phyloP scores from a whole-genome alignment of 225 moss, liverwort and hornwort genomes.

The Antitrichia curtipendula region DNA sequence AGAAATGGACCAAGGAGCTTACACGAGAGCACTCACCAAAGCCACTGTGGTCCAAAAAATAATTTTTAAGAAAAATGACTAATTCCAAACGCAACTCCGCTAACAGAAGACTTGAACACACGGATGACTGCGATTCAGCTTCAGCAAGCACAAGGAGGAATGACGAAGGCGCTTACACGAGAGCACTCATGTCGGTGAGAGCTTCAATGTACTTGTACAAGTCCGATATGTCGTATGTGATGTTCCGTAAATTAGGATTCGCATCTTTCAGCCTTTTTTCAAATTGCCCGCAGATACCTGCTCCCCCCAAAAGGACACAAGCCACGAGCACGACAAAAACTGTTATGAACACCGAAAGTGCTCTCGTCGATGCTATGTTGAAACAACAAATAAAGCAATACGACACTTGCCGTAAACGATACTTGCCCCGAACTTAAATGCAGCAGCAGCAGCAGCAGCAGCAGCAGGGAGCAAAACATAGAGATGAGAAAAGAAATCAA shows the following conservation, averaged over 20 bases:
- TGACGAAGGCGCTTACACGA: constrained; percentile 50
- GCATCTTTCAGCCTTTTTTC: constrained; percentile 95
- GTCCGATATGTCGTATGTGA: constrained; percentile 92
- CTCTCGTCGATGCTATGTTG: background rate
- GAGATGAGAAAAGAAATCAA: background rate
- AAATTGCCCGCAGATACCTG: constrained; percentile 81
- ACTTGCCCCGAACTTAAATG: background rate
- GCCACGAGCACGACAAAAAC: background rate
- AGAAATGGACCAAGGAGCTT: background rate
- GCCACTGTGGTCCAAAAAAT: background rate
- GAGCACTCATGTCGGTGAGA: constrained; percentile 89
- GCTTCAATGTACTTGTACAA: constrained; percentile 97
- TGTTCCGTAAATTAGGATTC: constrained; percentile 81
- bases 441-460: background rate
- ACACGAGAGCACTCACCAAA: constrained; percentile 60
- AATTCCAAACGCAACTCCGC: background rate
- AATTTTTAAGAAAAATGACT: background rate
- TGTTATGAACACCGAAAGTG: background rate
- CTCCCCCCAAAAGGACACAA: background rate
- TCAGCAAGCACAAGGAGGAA: background rate
- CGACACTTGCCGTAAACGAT: background rate
- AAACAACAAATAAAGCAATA: background rate
- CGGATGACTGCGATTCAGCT: background rate
- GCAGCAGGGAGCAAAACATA: background rate
- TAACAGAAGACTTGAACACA: background rate